Base-by-base conservation (phyloP, 495 filamentous ascomycete species). In the Xanthoparmelia taractica region DNA sequence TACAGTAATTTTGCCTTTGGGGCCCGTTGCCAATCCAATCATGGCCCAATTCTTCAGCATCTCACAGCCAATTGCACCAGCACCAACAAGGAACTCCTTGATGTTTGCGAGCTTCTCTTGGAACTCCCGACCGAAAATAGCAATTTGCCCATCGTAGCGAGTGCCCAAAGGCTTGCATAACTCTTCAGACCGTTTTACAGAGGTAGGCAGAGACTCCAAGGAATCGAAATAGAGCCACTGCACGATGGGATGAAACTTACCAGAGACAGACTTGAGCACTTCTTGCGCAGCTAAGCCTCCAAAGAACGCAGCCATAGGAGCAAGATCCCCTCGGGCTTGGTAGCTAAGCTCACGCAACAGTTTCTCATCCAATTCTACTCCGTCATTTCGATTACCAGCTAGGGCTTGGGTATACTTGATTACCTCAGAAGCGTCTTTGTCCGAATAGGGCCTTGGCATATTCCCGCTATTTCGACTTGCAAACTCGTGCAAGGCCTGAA, bases 41-140 rank as follows among this genome's bases (percentile, higher is more conserved):
- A 97, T 93, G 33, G 95, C 94, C 94, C 95, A 99, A 73, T 97
- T 97, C 83, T 99, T 99, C 61, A 99, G 79, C 84, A 97, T 99
- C 72, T 99, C 95, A 71, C 95, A 99, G 38, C 95, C 95, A 72
- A 99, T 99, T 63, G 95, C 95, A 65, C 95, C 95, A 31, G 95
- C 90, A 65, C 95, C 95, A 58, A 99, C 95, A 29, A 99, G 81
- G 80, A 99, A 99, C 69, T 96, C 82, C 57, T 84, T 93, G 47
- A 90, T 74, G 69, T 97, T 95, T 59, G 87, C 80, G 67, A 99
- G 79, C 79, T 95, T 97, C 43, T 96, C 89, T 72, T 97, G 95
- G 76, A 85, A 97, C 56, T 96, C 90, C 66, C 83, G 87, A 58
- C 95, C 95, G 67, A 97, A 96, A 2, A 99, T 95, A 12, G 90